Evolutionary conservation across 2,329 filamentous ascomycete genomes (phyloP).

Genomic region (Cladorrhinum sp.): DNA sequence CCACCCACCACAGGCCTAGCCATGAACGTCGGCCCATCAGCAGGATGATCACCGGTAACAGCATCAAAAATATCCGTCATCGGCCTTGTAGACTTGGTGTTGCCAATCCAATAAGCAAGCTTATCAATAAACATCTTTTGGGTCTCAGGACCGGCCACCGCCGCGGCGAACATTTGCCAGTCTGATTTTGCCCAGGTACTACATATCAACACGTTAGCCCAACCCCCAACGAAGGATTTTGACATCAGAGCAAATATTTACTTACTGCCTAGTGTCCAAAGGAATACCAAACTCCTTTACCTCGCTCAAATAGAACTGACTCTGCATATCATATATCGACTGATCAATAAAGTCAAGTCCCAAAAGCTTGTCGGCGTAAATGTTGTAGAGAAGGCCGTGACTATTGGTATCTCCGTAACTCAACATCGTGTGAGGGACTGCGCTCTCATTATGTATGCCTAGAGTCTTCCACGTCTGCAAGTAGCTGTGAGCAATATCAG

Average conservation of each 20-base stretch:
- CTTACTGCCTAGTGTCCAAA: slow-evolving; percentile 78
- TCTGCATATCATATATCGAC: slow-evolving; percentile 74
- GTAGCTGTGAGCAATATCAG: slow-evolving; percentile 63
- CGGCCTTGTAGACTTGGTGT: slow-evolving; percentile 66
- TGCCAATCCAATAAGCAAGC: slow-evolving; percentile 71
- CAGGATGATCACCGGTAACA: slow-evolving; percentile 63
- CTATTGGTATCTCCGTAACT: slow-evolving; percentile 65
- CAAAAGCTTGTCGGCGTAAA: slow-evolving; percentile 76
- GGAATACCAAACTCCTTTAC: slow-evolving; percentile 76
- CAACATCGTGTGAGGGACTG: slow-evolving; percentile 66
- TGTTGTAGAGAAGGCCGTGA: slow-evolving; percentile 69
- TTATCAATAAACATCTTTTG: slow-evolving; percentile 64
- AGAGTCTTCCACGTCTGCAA: slow-evolving; percentile 69
- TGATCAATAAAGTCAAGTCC: slow-evolving; percentile 74
- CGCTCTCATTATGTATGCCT: slow-evolving; percentile 65
- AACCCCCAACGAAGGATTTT: too few species aligned
- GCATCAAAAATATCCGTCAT: slow-evolving; percentile 79
- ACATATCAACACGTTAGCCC: too few species aligned
- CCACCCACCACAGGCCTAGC: slow-evolving; percentile 78
- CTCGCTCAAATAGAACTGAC: slow-evolving; percentile 69
- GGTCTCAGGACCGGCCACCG: slow-evolving; percentile 62
- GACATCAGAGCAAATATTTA: too few species aligned
- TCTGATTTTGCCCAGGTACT: slow-evolving; percentile 80
- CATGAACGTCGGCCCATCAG: slow-evolving; percentile 59
- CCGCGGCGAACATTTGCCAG: slow-evolving; percentile 85